Percentiles rank a stretch among this genome's conserved stretches.
Conservation (phyloP, 2,329 filamentous ascomycete genomes). For the Botrytis galanthina region DNA sequence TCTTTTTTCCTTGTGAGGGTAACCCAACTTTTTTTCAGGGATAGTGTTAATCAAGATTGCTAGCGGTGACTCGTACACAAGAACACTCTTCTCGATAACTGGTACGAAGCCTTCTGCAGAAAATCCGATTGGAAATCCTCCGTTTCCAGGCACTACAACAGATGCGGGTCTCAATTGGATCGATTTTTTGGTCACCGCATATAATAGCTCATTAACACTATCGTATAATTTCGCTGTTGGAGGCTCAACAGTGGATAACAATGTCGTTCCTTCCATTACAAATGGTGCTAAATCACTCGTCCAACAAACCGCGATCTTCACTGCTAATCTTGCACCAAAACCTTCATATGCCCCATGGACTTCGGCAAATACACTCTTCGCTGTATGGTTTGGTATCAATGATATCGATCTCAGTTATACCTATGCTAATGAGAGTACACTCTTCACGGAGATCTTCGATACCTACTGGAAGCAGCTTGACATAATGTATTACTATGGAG, state of each 20-base stretch:
- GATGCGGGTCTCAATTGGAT: slow-evolving; percentile 13
- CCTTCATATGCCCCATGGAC: slow-evolving; percentile 13
- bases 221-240: slow-evolving; percentile 10
- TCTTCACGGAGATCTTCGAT: slow-evolving; percentile 5
- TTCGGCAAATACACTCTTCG: slow-evolving; percentile 10
- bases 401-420: slow-evolving; percentile 11
- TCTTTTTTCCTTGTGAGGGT: slow-evolving; percentile 2
- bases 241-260: background rate
- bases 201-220: slow-evolving; percentile 4
- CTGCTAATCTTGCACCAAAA: slow-evolving; percentile 10
- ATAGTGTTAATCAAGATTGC: background rate
- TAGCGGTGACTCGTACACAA: slow-evolving; percentile 11
- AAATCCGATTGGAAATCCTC: slow-evolving; percentile 14
- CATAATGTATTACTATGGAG: slow-evolving; percentile 45
- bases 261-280: background rate
- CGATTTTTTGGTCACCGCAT: background rate
- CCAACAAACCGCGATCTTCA: slow-evolving; percentile 1
- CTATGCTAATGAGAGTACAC: background rate
- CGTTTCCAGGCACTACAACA: slow-evolving; percentile 9
- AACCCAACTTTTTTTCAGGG: background rate
- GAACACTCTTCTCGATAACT: slow-evolving; percentile 11
- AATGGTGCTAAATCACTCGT: slow-evolving; percentile 1
- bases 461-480: slow-evolving; percentile 14
- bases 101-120: background rate
- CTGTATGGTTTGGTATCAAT: slow-evolving; percentile 14